phyloP scores from a whole-genome alignment of 2,329 filamentous ascomycete species.

The Biscogniauxia marginata region DNA sequence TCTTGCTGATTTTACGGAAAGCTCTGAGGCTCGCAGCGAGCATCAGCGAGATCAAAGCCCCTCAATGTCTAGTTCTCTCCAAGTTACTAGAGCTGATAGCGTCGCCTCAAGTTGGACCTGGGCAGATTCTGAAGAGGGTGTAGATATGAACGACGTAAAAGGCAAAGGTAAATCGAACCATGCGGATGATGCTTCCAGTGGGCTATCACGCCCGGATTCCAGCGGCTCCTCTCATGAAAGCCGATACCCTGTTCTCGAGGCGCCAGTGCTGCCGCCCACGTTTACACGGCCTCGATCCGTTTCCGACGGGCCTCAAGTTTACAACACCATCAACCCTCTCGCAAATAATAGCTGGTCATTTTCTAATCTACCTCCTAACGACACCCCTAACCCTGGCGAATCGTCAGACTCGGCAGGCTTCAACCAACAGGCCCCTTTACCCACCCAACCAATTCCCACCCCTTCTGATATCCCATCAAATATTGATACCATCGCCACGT shows the following conservation, averaged over 20 bases:
- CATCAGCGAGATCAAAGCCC: not conserved
- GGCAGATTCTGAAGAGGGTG: slow-evolving; percentile 26
- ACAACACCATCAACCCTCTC: slow-evolving; percentile 47
- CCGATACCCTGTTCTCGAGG: slow-evolving; percentile 3
- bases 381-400: not conserved
- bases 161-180: slow-evolving; percentile 9
- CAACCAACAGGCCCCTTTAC: not conserved
- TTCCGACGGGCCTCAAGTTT: slow-evolving; percentile 54
- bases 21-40: not conserved
- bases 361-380: slow-evolving; percentile 19
- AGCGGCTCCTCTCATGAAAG: not conserved
- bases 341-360: slow-evolving; percentile 64
- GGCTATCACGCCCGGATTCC: not conserved
- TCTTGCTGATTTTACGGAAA: not conserved
- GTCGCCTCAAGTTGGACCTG: slow-evolving; percentile 31
- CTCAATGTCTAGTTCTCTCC: slow-evolving; percentile 17
- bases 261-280: slow-evolving; percentile 10
- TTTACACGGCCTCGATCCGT: slow-evolving; percentile 47
- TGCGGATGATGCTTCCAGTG: slow-evolving; percentile 4
- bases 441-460: not conserved
- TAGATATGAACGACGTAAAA: slow-evolving; percentile 17
- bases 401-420: not conserved
- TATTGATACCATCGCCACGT: not conserved
- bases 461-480: not conserved
- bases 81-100: slow-evolving; percentile 20